Conservation (phyloP, 306 rosid species). For the Quillaja saponaria region DNA sequence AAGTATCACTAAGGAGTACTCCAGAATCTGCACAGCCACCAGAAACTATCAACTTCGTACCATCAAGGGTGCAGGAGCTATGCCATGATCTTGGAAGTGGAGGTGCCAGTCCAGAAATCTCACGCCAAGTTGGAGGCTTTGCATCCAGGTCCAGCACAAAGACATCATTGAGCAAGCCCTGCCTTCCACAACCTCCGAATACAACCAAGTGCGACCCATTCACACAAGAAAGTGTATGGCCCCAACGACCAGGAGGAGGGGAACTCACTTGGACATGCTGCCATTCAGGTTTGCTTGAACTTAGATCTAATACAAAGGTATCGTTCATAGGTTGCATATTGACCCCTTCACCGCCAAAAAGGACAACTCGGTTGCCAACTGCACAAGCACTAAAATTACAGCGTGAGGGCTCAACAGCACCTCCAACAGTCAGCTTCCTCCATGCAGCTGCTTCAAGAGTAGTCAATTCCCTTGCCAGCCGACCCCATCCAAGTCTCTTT, state of each 20-base stretch:
- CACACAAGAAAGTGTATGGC: conserved; percentile 95
- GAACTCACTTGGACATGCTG: conserved; percentile 96
- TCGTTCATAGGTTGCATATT: conserved; percentile 99
- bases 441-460: conserved; percentile 99
- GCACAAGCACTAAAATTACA: conserved; percentile 99
- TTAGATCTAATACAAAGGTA: conserved; percentile 89
- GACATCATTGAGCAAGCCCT: conserved; percentile 97
- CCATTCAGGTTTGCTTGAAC: conserved; percentile 92
- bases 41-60: conserved; percentile 95
- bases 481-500: conserved; percentile 94
- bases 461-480: conserved; percentile 88
- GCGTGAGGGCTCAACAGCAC: conserved; percentile 95
- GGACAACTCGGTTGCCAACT: conserved; percentile 94
- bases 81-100: conserved; percentile 99
- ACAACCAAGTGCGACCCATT: conserved; percentile 94
- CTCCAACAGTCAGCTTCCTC: conserved; percentile 93
- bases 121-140: conserved; percentile 97
- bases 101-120: conserved; percentile 97
- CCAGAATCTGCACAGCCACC: conserved; percentile 99
- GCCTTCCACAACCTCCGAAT: conserved; percentile 98
- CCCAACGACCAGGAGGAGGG: conserved; percentile 99
- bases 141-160: conserved; percentile 92
- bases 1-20: conserved; percentile 93
- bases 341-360: conserved; percentile 98
- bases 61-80: conserved; percentile 97